A percentile compares a stretch with the other conserved stretches of the same genome.
Conservation (phyloP, 768 basidiomycete genomes). For the Lactarius sanguifluus region DNA sequence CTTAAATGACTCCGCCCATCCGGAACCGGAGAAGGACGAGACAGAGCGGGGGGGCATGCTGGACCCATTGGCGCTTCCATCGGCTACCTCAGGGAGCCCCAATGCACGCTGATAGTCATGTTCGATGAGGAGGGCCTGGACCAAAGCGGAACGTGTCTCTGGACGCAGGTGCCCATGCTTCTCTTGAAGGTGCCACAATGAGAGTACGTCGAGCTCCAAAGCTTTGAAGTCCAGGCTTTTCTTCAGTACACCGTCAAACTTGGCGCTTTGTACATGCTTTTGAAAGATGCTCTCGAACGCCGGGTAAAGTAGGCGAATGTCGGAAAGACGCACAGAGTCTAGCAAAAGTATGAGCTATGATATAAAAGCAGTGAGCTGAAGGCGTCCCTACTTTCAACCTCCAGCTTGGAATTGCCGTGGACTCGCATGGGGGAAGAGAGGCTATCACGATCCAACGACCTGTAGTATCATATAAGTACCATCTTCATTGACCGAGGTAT, state of each 20-base stretch:
- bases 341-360: background rate
- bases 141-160: background rate
- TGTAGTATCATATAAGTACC: background rate
- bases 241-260: background rate
- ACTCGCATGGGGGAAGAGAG: background rate
- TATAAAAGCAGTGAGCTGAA: background rate
- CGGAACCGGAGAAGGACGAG: background rate
- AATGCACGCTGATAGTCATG: background rate
- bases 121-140: conserved; percentile 3
- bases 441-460: conserved; percentile 6
- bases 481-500: background rate
- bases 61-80: background rate
- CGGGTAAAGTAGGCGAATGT: background rate
- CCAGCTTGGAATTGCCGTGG: background rate
- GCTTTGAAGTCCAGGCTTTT: background rate
- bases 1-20: background rate
- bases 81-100: background rate
- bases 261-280: background rate
- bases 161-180: background rate
- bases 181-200: background rate
- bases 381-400: background rate
- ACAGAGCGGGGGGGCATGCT: background rate
- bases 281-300: background rate
- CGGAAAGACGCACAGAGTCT: background rate
- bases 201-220: conserved; percentile 5